Evolutionary conservation across 148 eudicot genomes (phyloP), one percentile per base, ranked within the genome.

Genomic region (Persicaria tinctoria): DNA sequence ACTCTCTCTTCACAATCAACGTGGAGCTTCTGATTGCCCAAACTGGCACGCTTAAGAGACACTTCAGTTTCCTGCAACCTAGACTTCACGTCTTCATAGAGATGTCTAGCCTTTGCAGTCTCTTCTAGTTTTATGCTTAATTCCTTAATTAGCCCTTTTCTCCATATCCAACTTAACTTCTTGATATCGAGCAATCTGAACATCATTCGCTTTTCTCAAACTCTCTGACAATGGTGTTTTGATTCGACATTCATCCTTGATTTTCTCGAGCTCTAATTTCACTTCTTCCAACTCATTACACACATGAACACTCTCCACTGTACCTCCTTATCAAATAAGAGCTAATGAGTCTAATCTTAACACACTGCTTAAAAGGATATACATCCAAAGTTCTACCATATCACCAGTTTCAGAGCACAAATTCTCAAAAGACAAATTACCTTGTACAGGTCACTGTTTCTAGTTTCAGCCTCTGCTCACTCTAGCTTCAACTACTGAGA

Each of bases 401-500:
- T 20, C 23, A 20, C 23, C 23, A 20, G 23, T 20, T 20, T 20
- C 23, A 20, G 23, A 20, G 23, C 23, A 20, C 23, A 20, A 20
- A 20, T 20, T 20, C 23, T 20, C 23, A 20, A 20, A 20, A 20
- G 23, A 20, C 23, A 20, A 20, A 64, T 77, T 78, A 94, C 98
- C 96, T 91, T 88, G 81, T 90, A 89, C 46, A 94, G 82, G 68
- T 94, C 98, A 55, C 10, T 49, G 10, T 49, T 11, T 2, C 51
- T 49, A 49, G 51, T 49, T 49, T 49, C 51, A 49, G 51, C 90
- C 80, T 92, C 97, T 68, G 87, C 73, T 63, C 89, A 74, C 78
- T 95, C 94, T 84, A 86, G 92, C 85, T 95, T 92, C 79, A 92
- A 78, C 80, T 88, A 87, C 64, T 78, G 84, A 56, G 88, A 82